Conservation (phyloP, 495 filamentous ascomycete genomes). For the Ramalina intermedia region DNA sequence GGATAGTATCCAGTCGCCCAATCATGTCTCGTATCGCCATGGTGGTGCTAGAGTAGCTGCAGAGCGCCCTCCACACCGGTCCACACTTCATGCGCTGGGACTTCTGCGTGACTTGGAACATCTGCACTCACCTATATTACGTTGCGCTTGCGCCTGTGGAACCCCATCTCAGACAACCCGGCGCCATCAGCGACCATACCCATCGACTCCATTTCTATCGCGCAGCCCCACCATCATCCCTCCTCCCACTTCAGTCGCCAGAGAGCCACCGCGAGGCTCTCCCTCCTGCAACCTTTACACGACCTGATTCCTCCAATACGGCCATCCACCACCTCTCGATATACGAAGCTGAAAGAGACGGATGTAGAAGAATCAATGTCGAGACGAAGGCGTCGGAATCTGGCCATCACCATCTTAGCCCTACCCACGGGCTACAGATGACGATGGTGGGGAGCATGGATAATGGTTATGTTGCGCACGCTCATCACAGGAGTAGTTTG, state of each 20-base stretch:
- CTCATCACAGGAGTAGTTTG: constrained; percentile 10
- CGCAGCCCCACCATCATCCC: neutral
- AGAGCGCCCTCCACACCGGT: constrained; percentile 9
- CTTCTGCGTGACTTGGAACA: constrained; percentile 15
- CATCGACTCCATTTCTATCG: no score
- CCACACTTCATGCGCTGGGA: constrained; percentile 2
- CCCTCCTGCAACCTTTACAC: neutral
- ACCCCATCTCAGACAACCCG: neutral
- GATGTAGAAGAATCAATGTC: constrained; percentile 13
- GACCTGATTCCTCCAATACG: neutral
- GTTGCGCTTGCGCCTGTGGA: constrained; percentile 9
- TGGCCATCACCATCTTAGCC: constrained; percentile 6
- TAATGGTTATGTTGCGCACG: constrained; percentile 12
- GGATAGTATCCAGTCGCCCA: neutral
- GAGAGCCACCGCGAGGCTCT: no score
- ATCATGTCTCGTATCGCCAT: neutral
- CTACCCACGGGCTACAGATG: constrained; percentile 5
- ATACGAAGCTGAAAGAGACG: neutral
- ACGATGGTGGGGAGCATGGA: constrained; percentile 15
- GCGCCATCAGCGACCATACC: neutral
- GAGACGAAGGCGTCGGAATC: constrained; percentile 9
- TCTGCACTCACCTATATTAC: neutral
- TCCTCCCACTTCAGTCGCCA: neutral
- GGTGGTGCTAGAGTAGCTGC: constrained; percentile 3
- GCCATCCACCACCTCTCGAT: neutral